Conservation (phyloP, 768 basidiomycete species). For the Dendrothele bispora region DNA sequence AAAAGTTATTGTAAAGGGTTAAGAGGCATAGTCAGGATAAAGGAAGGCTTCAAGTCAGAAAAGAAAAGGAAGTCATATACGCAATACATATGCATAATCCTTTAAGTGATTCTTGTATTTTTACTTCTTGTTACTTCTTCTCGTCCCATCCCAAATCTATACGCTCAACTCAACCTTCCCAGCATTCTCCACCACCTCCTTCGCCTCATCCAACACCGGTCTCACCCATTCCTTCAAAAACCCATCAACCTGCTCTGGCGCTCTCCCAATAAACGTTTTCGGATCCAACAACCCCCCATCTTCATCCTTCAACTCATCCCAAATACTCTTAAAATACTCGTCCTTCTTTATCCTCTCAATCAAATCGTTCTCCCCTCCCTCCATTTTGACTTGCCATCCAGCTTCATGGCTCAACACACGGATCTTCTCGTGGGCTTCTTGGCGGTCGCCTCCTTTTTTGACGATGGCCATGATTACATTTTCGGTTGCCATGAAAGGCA, state of each 20-base stretch:
- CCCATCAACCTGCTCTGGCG: conserved; percentile 90
- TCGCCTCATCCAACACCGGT: conserved; percentile 75
- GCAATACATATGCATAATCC: too few relatives aligned
- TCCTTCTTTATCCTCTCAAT: conserved; percentile 83
- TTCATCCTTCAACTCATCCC: conserved; percentile 78
- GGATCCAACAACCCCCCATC: conserved; percentile 84
- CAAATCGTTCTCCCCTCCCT: conserved; percentile 93
- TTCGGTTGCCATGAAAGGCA: conserved; percentile 99
- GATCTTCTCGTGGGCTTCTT: conserved; percentile 96
- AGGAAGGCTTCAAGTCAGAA: too few relatives aligned
- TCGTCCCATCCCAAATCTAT: too few relatives aligned
- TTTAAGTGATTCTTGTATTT: too few relatives aligned
- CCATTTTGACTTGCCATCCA: conserved; percentile 89
- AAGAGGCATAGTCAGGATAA: too few relatives aligned
- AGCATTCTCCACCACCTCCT: conserved; percentile 49
- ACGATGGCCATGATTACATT: conserved; percentile 99
- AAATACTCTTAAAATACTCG: too few relatives aligned
- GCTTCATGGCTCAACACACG: conserved; percentile 94
- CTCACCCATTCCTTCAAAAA: conserved; percentile 87
- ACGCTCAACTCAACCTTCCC: conserved; percentile 69
- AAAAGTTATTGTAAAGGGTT: too few relatives aligned
- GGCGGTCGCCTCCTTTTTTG: conserved; percentile 91
- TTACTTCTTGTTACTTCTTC: too few relatives aligned
- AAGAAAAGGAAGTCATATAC: too few relatives aligned
- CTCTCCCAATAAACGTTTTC: conserved; percentile 86